Evolutionary conservation across 116 monocot genomes (phyloP).

Genomic region (Dioscorea cayenensis): DNA sequence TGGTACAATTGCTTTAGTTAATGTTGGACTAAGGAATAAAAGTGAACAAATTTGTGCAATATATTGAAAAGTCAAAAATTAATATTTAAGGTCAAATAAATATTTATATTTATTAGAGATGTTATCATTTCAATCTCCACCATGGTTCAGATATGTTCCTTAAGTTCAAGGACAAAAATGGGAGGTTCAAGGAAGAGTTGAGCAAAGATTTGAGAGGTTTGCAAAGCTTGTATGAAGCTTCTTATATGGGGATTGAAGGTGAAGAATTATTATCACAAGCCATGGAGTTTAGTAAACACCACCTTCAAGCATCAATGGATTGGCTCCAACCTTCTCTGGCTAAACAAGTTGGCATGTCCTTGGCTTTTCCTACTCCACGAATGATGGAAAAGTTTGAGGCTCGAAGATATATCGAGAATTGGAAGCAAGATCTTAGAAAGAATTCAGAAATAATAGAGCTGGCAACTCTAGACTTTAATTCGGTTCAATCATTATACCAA

Average conservation of each 20-base stretch:
- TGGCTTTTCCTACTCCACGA: constrained; percentile 7
- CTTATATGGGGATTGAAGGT: constrained; percentile 4
- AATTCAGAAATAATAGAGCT: constrained; percentile 8
- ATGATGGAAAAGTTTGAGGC: constrained; percentile 4
- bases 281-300: constrained; percentile 8
- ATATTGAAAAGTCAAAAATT: neutral
- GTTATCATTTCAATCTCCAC: neutral
- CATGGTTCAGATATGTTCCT: constrained; percentile 8
- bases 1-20: too few relatives aligned
- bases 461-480: constrained; percentile 8
- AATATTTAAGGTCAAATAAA: too few relatives aligned
- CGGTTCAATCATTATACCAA: constrained; percentile 7
- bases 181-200: constrained; percentile 3
- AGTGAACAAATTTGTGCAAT: too few relatives aligned
- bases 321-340: neutral
- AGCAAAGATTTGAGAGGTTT: constrained; percentile 7
- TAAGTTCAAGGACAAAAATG: constrained; percentile 9
- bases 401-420: neutral
- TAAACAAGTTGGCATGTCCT: neutral
- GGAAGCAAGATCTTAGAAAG: too few relatives aligned
- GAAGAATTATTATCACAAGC: constrained; percentile 12
- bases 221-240: constrained; percentile 9
- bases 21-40: neutral
- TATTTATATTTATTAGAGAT: too few relatives aligned
- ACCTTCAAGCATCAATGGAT: neutral